Percentiles rank a stretch among this genome's conserved stretches.
Evolutionary conservation across 768 basidiomycete species (phyloP).

Genomic region (Mycena olivaceomarginata): DNA sequence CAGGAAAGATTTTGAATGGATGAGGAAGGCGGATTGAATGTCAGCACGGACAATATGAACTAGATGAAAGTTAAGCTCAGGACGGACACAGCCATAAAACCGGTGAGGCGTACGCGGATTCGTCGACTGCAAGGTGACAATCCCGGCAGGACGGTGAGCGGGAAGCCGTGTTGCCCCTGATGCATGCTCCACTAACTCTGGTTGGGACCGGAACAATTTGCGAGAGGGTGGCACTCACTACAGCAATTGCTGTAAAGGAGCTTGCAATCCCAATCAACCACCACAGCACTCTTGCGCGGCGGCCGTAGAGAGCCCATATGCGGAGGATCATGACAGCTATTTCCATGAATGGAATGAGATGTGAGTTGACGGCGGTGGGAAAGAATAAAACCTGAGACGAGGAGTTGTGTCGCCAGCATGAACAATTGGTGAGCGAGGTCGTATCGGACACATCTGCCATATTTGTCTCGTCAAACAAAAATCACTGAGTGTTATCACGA

Average conservation of each 20-base stretch:
- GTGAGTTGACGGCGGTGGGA: neutral
- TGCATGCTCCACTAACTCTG: conserved; percentile 33
- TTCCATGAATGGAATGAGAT: neutral
- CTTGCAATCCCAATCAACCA: conserved; percentile 42
- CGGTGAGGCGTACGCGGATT: conserved; percentile 28
- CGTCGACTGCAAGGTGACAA: conserved; percentile 27
- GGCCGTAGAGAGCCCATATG: conserved; percentile 57
- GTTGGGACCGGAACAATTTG: conserved; percentile 10
- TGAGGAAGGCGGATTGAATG: neutral
- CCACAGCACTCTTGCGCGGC: conserved; percentile 47
- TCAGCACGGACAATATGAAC: conserved; percentile 26
- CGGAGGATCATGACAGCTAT: conserved; percentile 53
- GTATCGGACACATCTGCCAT: conserved; percentile 45
- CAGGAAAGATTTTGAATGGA: neutral
- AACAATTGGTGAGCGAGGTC: conserved; percentile 51
- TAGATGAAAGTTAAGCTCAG: neutral
- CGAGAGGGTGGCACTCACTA: conserved; percentile 42
- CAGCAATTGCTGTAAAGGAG: conserved; percentile 39
- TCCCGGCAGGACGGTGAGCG: conserved; percentile 22
- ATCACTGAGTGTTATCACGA: neutral
- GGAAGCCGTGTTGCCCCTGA: conserved; percentile 25
- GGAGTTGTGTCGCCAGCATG: conserved; percentile 52
- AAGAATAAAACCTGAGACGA: conserved; percentile 31
- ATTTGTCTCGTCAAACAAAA: neutral
- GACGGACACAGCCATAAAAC: neutral